These are phyloP conservation scores for Litsea cubeba DNA, from an alignment of 164 flowering plant species.

Conservation along the genomic window DNA sequence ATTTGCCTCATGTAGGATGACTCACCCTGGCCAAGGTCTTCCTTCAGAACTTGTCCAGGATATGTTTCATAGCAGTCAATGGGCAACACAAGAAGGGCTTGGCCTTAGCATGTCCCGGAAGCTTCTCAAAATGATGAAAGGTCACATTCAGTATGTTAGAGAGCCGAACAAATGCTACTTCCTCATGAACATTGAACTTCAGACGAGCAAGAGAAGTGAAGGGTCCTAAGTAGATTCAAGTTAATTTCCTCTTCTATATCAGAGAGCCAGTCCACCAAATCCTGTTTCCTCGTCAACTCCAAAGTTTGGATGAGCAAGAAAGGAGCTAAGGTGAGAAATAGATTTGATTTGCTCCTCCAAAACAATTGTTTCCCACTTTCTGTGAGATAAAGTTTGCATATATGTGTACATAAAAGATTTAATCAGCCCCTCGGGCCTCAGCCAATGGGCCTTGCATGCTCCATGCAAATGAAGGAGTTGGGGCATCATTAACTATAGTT, in stretches of 20 bases:
- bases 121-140: constrained; percentile 72
- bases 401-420: constrained; percentile 2
- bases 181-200: constrained; percentile 54
- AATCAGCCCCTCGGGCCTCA: not conserved
- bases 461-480: not conserved
- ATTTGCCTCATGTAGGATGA: constrained; percentile 38
- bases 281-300: too few species aligned
- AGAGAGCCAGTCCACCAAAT: too few species aligned
- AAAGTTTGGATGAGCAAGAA: too few species aligned
- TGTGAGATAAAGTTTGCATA: not conserved
- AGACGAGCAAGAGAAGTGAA: constrained; percentile 28
- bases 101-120: constrained; percentile 81
- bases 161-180: constrained; percentile 72
- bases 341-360: not conserved
- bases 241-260: not conserved
- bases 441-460: not conserved
- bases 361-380: not conserved
- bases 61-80: constrained; percentile 61
- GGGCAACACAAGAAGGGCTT: constrained; percentile 75
- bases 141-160: constrained; percentile 76
- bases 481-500: not conserved
- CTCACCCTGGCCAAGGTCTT: constrained; percentile 77
- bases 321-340: too few species aligned
- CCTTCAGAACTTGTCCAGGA: constrained; percentile 76
- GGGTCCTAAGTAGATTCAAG: constrained; percentile 17